phyloP scores from a whole-genome alignment of 495 filamentous ascomycete species.

The Penicillium parvum region DNA sequence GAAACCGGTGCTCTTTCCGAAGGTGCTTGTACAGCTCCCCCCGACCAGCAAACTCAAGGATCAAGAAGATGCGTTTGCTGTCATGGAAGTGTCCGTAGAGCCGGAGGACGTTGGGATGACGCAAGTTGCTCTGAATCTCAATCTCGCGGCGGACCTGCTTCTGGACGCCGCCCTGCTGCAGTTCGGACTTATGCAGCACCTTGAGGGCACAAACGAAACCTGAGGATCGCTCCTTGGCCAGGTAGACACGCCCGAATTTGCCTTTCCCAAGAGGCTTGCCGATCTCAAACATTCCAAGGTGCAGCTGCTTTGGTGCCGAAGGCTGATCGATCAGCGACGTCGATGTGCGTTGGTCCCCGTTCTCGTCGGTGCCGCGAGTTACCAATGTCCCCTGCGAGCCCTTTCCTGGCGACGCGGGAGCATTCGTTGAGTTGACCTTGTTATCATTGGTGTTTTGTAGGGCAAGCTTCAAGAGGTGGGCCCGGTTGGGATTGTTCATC shows the following conservation, averaged over 20 bases:
- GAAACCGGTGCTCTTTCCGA: conserved; percentile 78
- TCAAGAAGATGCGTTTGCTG: conserved; percentile 90
- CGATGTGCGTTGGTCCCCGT: conserved; percentile 49
- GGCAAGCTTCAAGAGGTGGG: conserved; percentile 76
- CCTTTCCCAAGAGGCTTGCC: conserved; percentile 94
- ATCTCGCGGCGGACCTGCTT: conserved; percentile 97
- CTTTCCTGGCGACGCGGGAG: conserved; percentile 29
- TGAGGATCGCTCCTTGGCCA: conserved; percentile 82
- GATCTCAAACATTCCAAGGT: conserved; percentile 99
- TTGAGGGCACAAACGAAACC: conserved; percentile 96
- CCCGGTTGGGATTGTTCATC: conserved; percentile 53
- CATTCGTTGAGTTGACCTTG: conserved; percentile 46
- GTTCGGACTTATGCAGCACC: conserved; percentile 90
- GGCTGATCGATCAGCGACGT: conserved; percentile 57
- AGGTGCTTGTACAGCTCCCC: conserved; percentile 98
- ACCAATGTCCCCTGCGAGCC: conserved; percentile 35
- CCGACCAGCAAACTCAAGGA: conserved; percentile 91
- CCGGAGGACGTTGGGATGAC: conserved; percentile 92
- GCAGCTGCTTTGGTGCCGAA: conserved; percentile 64
- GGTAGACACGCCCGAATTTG: conserved; percentile 95
- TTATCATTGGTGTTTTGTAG: conserved; percentile 65
- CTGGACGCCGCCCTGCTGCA: conserved; percentile 89
- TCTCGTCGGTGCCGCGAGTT: conserved; percentile 52
- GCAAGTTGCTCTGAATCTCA: conserved; percentile 93
- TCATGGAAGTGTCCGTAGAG: conserved; percentile 98